Conservation (phyloP, 371 early-diverging fungal species). For the Coemansia sp. region DNA sequence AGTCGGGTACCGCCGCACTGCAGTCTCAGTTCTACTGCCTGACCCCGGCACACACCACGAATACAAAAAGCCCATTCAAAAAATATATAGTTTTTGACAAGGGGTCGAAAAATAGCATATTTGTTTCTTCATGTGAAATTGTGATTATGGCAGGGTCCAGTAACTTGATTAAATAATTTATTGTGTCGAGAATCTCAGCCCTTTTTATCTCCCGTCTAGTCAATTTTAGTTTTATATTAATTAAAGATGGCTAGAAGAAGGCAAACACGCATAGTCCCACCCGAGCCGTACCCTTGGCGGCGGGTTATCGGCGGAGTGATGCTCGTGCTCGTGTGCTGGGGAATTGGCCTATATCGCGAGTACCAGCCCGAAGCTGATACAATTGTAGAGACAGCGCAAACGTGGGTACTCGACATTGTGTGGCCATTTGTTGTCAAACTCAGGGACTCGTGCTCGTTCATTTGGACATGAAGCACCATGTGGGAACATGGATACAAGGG, state of each 20-base stretch:
- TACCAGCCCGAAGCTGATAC: not conserved
- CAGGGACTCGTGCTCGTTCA: too few species aligned
- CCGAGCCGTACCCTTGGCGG: constrained; percentile 32
- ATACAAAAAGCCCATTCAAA: constrained; percentile 6
- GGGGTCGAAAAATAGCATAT: not conserved
- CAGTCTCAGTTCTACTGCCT: constrained; percentile 18
- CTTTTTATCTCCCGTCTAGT: too few species aligned
- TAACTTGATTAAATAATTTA: too few species aligned
- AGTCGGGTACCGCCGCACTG: constrained; percentile 31
- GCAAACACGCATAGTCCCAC: not conserved
- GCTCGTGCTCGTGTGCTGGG: constrained; percentile 25
- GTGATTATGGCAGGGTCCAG: too few species aligned
- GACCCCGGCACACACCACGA: constrained; percentile 20
- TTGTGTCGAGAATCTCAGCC: too few species aligned
- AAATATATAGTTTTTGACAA: not conserved
- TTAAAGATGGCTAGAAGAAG: too few species aligned
- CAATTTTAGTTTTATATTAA: too few species aligned
- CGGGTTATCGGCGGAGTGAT: constrained; percentile 18
- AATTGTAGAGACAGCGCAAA: not conserved
- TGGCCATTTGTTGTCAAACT: too few species aligned
- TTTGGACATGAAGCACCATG: too few species aligned
- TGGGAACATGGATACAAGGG: too few species aligned
- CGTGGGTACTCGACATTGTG: too few species aligned
- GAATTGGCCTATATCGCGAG: constrained; percentile 25
- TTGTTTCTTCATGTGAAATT: not conserved